Evolutionary conservation across 2,329 filamentous ascomycete species (phyloP), one percentile per base, ranked within the genome.

Genomic region (Fusarium nanum): DNA sequence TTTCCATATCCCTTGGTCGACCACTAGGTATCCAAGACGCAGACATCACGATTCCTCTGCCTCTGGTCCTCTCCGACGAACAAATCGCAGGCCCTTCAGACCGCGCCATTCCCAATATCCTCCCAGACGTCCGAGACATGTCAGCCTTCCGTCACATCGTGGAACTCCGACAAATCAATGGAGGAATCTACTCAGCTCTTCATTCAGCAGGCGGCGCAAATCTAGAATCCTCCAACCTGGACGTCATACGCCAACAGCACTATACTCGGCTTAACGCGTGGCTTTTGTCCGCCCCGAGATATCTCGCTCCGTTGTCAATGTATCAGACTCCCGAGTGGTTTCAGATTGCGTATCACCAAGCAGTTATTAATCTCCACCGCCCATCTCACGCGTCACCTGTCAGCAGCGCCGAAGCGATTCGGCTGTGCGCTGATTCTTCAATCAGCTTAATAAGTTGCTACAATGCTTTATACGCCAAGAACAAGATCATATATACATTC

Each of bases 261-360:
- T 73, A 73, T 16, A 48, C 71, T 10, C 62, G 60, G 2, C 68
- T 73, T 1, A 72, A 73, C n/a, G 58, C 69, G 2, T 73, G 71
- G 71, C 47, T 73, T 7, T 22, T 72, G 2, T 70, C 71, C 0
- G 71, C 71, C 0, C 71, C 71, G 7, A 60, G 71, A 34, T 73
- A 73, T 30, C 49, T 73, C 6, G 58, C 68, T 20, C 71, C 71
- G 7, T 18, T 73, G 3, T 73, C 68, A 4, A 73, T 73, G 71
- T 73, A 73, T 7, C 71, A 73, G 6, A 73, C 71, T 12, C 66
- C 71, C 2, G 71, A 73, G 3, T 73, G 71, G 71, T 73, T 73
- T 18, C 71, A 73, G 16, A 73, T 73, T 10, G 71, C 71, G 18
- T 73, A 73, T 10, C 71, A 73, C 8, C 71, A 72, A 37, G 71